Base-by-base conservation (phyloP, 169 alveolate species). In the Babesia caballi region DNA sequence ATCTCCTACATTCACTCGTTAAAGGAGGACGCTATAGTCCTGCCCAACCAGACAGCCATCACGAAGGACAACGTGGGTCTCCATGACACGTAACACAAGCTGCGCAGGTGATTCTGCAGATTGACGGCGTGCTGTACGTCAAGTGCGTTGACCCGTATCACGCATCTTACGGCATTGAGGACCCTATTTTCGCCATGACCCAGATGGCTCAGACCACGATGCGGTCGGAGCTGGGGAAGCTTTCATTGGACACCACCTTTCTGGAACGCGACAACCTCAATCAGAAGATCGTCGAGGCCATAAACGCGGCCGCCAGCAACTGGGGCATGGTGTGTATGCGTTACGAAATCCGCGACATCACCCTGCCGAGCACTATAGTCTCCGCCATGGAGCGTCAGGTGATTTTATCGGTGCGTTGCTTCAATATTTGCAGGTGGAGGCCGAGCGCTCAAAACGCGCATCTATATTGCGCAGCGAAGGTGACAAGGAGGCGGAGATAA, bases 291-390 rank as follows among this genome's bases (percentile, higher is more conserved):
- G 96, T 96, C 23, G 90, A 90, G 59, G 96, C 72, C 32, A 94
- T 94, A 52, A 94, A 94, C 56, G 91, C 92, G 23, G 97, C 97
- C 15, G 88, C 97, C 14, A 71, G 85, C 83, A 93, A 93, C 38
- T 96, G 99, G 99, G 99, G 99, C 19, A 86, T 96, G 47, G 88
- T 82, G 41, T 95, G 98, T 58, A 69, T 93, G 77, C 85, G 99
- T 57, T 96, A 94, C 83, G 98, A 96, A 74, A 95, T 96, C 25
- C 87, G 96, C 65, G 98, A 96, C 76, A 96, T 96, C 19, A 93
- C 93, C 23, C 93, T 94, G n/a, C 98, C 98, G 17, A 85, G 86
- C 19, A 93, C 91, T 57, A 94, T 96, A 35, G 91, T 90, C 61
- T 91, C 93, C 63, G 97, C 97, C 32, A 96, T 96, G 99, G 97